Base-by-base conservation (phyloP, 371 early-diverging fungal genomes). In the Syncephalis plumigaleata region DNA sequence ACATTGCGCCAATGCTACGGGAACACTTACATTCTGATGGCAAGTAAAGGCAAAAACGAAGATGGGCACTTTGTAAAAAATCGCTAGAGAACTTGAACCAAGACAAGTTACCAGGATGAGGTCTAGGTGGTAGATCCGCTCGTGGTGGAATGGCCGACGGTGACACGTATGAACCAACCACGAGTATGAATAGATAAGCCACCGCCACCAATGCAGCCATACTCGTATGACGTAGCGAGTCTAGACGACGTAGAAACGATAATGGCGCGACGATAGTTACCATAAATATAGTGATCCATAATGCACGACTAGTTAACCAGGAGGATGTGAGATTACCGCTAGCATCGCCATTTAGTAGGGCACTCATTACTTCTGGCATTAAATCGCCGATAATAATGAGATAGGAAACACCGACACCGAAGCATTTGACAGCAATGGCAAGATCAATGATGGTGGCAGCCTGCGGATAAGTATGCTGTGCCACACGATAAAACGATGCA, bases 401-500 rank as follows among this genome's bases (percentile, higher is more conserved):
- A 61, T 99, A 99, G n/a, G 95, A 92, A 26, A 91, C 71, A n/a
- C 90, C 80, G 1, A 98, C 99, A 22, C 99, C 99, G 70, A 98
- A 98, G 60, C 99, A 99, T 61, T 99, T 99, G 57, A 98, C 67
- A 26, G 98, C 98, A 55, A 99, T 95, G 27, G 98, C 96, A 26
- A 83, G 47, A 58, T 98, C 98, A 55, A 99, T 93, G 37, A 80
- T 73, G 16, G 91, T 64, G 4, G 87, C 86, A 3, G 92, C 84
- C 38, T 66, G 61, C 23, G 98, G 98, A 66, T 95, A 94, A 9
- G 92, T 93, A 46, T 88, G 64, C 51, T 82, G 73, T 9, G 94
- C 78, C 36, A 93, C 73, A 13, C 86, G 75, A 60, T 86, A 87
- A 59, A 97, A 95, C 9, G 91, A 89, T 1, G 91, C 71, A 44